Evolutionary conservation across 2,329 filamentous ascomycete species (phyloP), one percentile per base, ranked within the genome.

Genomic region (Hyphodiscus sp.): DNA sequence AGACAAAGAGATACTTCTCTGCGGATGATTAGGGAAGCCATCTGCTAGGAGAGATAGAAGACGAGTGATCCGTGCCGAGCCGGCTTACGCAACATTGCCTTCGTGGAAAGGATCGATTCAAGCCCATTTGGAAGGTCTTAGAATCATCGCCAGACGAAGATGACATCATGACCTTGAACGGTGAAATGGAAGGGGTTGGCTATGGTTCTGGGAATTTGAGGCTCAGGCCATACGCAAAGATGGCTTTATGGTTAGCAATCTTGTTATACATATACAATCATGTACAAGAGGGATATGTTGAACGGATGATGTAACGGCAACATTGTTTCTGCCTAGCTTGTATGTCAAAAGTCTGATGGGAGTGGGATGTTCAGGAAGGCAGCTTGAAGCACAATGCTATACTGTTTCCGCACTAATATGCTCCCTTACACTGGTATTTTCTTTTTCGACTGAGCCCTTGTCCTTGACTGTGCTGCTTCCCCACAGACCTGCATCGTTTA

Each of bases 1-100:
- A 83, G 65, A 79, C 81, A 43, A 89, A 89, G 68, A 77, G 85
- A 53, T 89, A 89, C 64, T 89, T 89, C 67, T 80, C 82, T 2
- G 83, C 84, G 2, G 85, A 87, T 20, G 64, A 67, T 55, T 68
- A 55, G 51, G 18, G 18, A 44, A 16, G 18, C 41, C 20, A 4
- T 19, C 16, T 23, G 8, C 15, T 18, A 19, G 18, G 18, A 45
- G 43, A 45, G 43, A 18, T 15, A 10, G 33, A 38, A n/a, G 33
- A 38, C 33, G 33, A 38, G 13, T 15, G 4, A 33, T n/a, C 11
- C 11, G 33, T 38, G 33, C 11, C 11, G 11, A 13, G 33, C 33
- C 5, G 33, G 5, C 4, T 38, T 38, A 10, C 2, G 33, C 33
- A 13, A 4, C 33, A 6, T 15, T 38, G 2, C 33, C 11, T 13